A percentile compares a stretch with the other conserved stretches of the same genome.
phyloP scores from a whole-genome alignment of 495 filamentous ascomycete species.

The Penicillium crystallinum region DNA sequence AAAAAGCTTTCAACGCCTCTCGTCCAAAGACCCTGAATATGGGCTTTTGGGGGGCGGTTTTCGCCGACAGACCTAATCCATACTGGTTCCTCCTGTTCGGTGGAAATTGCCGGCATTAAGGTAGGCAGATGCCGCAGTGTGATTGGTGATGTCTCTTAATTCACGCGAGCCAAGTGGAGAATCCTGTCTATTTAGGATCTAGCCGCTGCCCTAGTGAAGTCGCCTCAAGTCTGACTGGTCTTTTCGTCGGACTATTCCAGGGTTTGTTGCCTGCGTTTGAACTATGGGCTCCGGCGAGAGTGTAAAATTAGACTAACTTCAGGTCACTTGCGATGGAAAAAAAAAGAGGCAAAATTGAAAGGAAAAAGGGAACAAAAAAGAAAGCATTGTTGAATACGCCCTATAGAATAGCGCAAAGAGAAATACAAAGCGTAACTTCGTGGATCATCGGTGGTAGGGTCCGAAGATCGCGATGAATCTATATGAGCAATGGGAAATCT shows the following conservation, averaged over 20 bases:
- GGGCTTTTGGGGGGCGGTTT: conserved; percentile 1
- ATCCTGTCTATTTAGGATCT: neutral
- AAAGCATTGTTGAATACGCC: neutral
- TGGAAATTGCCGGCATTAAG: conserved; percentile 7
- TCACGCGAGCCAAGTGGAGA: neutral
- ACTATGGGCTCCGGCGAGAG: neutral
- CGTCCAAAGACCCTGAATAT: neutral
- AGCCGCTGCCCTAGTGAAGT: neutral
- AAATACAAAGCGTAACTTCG: conserved; percentile 3
- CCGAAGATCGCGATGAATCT: neutral
- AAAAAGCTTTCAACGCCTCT: neutral
- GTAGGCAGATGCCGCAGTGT: neutral
- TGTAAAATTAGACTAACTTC: neutral
- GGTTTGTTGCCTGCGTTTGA: no score
- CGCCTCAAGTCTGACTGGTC: neutral
- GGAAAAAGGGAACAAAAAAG: neutral
- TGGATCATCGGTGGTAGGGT: neutral
- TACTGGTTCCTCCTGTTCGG: neutral
- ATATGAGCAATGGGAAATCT: neutral
- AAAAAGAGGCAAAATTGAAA: neutral
- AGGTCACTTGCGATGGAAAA: neutral
- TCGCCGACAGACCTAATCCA: neutral
- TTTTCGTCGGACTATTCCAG: no score
- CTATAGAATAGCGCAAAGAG: neutral
- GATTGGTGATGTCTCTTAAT: conserved; percentile 6